A percentile compares a stretch with the other conserved stretches of the same genome.
Evolutionary conservation across 768 basidiomycete genomes (phyloP).

Genomic region (Boletus huronensis): DNA sequence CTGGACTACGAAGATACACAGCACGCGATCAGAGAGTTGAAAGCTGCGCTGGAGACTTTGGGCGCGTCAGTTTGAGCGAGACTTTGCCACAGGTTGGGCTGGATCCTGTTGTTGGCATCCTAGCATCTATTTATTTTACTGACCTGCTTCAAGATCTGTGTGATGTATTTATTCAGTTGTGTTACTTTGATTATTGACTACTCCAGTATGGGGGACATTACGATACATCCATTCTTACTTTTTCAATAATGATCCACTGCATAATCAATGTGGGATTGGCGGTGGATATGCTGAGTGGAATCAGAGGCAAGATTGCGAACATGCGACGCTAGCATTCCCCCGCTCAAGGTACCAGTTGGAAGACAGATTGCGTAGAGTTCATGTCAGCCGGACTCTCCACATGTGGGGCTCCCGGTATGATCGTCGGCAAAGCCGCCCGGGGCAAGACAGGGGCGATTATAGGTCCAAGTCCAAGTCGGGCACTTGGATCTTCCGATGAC

Average conservation of each 20-base stretch:
- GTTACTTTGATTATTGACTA: not conserved
- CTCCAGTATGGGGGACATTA: not conserved
- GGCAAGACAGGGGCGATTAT: constrained; percentile 15
- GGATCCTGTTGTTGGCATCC: constrained; percentile 1
- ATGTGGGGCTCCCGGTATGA: constrained; percentile 18
- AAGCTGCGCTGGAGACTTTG: constrained; percentile 65
- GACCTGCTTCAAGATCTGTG: not conserved
- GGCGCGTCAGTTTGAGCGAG: constrained; percentile 41
- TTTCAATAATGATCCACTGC: constrained; percentile 1
- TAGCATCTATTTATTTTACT: constrained; percentile 6
- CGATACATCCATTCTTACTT: not conserved
- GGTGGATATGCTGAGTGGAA: not conserved
- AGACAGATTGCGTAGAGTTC: constrained; percentile 12
- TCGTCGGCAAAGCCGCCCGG: constrained; percentile 10
- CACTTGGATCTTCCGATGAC: not conserved
- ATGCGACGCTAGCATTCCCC: not conserved
- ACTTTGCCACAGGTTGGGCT: not conserved
- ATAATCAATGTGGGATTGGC: not conserved
- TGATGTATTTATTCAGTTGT: not conserved
- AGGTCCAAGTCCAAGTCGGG: not conserved
- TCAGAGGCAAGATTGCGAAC: not conserved
- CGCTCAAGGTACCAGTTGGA: constrained; percentile 1
- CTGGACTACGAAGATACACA: constrained; percentile 92
- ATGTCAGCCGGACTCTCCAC: constrained; percentile 35
- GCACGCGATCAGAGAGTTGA: constrained; percentile 81